Percentiles rank a stretch among this genome's conserved stretches.
phyloP scores from a whole-genome alignment of 352 stramenopile species.

The Phytopythium kandeliae region DNA sequence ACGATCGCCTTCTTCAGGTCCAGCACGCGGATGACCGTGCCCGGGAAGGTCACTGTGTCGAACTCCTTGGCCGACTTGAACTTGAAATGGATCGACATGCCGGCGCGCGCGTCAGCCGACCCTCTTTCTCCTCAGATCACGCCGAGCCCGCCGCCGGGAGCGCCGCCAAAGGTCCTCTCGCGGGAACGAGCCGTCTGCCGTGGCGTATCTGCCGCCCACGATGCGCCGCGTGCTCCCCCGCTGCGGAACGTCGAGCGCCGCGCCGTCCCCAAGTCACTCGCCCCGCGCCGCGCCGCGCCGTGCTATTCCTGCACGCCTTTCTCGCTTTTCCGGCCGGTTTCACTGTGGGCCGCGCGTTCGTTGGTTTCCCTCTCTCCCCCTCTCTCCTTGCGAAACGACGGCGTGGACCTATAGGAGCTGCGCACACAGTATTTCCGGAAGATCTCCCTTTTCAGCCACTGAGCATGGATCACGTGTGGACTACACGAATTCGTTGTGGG shows the following conservation, averaged over 20 bases:
- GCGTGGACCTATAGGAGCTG: slow-evolving; percentile 1
- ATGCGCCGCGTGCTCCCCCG: not conserved
- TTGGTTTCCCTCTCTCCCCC: not conserved
- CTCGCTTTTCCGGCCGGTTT: not conserved
- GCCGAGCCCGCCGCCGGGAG: not conserved
- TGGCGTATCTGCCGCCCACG: not conserved
- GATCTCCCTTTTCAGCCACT: not conserved
- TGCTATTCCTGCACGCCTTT: not conserved
- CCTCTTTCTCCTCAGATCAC: not conserved
- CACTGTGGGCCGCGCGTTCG: not conserved
- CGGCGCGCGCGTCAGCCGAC: not conserved
- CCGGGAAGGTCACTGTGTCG: slow-evolving; percentile 81
- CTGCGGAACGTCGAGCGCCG: not conserved
- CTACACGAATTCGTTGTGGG: not conserved
- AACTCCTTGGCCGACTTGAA: slow-evolving; percentile 90
- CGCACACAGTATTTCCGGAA: not conserved
- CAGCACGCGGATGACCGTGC: slow-evolving; percentile 80
- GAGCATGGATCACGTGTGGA: not conserved
- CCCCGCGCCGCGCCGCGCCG: no score
- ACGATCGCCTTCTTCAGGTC: slow-evolving; percentile 93
- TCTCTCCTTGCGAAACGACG: not conserved
- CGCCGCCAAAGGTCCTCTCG: not conserved
- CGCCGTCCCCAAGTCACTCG: no score
- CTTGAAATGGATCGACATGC: slow-evolving; percentile 90
- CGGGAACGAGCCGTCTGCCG: not conserved